Conservation (phyloP, 352 stramenopile genomes). For the Phytophthora brassicae region DNA sequence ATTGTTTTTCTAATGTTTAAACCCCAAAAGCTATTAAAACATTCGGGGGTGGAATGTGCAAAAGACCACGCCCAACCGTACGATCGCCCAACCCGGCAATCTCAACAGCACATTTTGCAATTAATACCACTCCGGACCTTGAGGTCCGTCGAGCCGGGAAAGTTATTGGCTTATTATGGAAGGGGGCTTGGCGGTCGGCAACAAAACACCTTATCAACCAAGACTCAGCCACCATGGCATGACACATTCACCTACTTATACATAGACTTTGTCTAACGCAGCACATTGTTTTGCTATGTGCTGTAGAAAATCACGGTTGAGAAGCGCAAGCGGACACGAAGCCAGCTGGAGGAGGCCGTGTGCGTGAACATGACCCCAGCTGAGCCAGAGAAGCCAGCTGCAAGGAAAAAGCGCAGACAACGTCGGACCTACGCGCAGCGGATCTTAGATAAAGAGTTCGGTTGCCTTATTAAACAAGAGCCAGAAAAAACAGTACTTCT, state of each 20-base stretch:
- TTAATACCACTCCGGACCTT: neutral
- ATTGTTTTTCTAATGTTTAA: neutral
- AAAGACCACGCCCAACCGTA: neutral
- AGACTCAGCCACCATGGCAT: no score
- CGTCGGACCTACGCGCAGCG: no score
- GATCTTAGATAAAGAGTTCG: no score
- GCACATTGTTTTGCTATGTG: neutral
- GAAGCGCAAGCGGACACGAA: conserved; percentile 1
- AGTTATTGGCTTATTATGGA: neutral
- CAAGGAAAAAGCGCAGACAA: no score
- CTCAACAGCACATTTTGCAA: neutral
- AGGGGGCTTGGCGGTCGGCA: neutral
- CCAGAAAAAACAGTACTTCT: neutral
- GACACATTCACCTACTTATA: no score
- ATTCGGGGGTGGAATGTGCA: neutral
- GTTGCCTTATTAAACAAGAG: no score
- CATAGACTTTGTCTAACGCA: conserved; percentile 11
- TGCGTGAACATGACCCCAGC: neutral
- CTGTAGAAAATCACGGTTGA: neutral
- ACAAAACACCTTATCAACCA: no score
- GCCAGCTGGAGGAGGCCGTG: neutral
- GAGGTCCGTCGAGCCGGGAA: neutral
- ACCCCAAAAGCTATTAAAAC: neutral
- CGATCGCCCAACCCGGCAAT: neutral
- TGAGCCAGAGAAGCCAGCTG: neutral